Percentiles rank a stretch among this genome's conserved stretches.
Evolutionary conservation across 495 filamentous ascomycete genomes (phyloP).

Genomic region (Choiromyces venosus): DNA sequence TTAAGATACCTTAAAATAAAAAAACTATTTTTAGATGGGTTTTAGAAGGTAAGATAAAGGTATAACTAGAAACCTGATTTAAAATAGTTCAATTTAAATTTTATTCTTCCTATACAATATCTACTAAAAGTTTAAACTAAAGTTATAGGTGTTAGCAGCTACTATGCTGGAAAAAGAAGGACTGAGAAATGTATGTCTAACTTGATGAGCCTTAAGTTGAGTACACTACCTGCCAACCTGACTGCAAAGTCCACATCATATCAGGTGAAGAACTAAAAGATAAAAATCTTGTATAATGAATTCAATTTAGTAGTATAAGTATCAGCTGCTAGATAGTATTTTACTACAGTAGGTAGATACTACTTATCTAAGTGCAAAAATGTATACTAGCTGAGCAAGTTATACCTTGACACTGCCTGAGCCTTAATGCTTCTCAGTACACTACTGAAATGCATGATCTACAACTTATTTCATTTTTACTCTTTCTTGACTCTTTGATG

Average conservation of each 20-base stretch:
- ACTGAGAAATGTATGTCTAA: constrained; percentile 13
- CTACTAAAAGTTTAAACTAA: background rate
- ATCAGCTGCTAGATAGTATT: constrained; percentile 13
- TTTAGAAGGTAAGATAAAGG: too few relatives aligned
- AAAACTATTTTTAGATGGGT: too few relatives aligned
- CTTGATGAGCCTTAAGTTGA: constrained; percentile 15
- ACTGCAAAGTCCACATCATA: background rate
- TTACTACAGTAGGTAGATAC: constrained; percentile 1
- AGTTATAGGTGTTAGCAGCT: constrained; percentile 1
- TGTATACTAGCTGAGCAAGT: background rate
- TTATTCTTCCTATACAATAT: too few relatives aligned
- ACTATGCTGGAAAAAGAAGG: background rate
- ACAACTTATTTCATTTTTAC: constrained; percentile 9
- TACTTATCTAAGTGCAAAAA: constrained; percentile 6
- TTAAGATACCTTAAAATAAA: constrained; percentile 5
- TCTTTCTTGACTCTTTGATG: background rate
- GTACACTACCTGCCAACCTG: background rate
- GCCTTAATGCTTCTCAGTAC: constrained; percentile 17
- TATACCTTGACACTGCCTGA: background rate
- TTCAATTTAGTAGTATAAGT: constrained; percentile 2
- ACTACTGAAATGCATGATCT: constrained; percentile 5
- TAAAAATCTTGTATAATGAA: background rate
- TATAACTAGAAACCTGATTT: too few relatives aligned
- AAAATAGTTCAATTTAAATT: too few relatives aligned
- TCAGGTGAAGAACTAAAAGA: constrained; percentile 7